Evolutionary conservation across 1,284 basidiomycete species (phyloP).

Genomic region (Irpex sp.): DNA sequence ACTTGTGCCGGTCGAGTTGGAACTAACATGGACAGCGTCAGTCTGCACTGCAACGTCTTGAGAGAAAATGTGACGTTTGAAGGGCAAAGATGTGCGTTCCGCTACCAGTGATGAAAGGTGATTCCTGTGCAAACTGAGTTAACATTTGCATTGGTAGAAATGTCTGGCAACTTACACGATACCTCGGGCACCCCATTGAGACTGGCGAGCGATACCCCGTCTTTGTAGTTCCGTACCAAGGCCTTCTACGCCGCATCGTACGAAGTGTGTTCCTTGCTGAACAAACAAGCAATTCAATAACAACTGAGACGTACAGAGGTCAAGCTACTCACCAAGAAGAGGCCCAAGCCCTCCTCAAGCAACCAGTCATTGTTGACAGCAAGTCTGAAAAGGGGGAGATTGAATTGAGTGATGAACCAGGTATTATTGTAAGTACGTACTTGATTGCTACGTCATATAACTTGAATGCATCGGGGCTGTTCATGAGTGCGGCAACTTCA

Average conservation of each 20-base stretch:
- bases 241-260: constrained; percentile 62
- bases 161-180: constrained; percentile 47
- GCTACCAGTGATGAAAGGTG: constrained; percentile 46
- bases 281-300: constrained; percentile 10
- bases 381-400: constrained; percentile 43
- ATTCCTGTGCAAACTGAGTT: constrained; percentile 31
- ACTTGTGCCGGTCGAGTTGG: constrained; percentile 17
- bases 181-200: constrained; percentile 69
- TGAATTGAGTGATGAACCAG: no score
- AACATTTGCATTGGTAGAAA: not conserved
- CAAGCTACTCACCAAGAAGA: constrained; percentile 47
- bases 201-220: constrained; percentile 58
- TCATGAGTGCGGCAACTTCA: constrained; percentile 56
- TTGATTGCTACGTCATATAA: constrained; percentile 66
- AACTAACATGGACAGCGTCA: constrained; percentile 40
- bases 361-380: constrained; percentile 65
- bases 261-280: constrained; percentile 68
- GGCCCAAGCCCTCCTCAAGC: constrained; percentile 65
- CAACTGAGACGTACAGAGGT: not conserved
- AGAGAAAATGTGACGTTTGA: constrained; percentile 53
- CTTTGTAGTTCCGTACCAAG: constrained; percentile 62
- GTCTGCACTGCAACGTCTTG: constrained; percentile 63
- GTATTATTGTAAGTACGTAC: constrained; percentile 29
- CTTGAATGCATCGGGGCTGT: constrained; percentile 53
- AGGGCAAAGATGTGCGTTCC: constrained; percentile 37